These are phyloP conservation scores for Solanum sparsipilum DNA, from an alignment of 257 asterid species.

Conservation along the genomic window DNA sequence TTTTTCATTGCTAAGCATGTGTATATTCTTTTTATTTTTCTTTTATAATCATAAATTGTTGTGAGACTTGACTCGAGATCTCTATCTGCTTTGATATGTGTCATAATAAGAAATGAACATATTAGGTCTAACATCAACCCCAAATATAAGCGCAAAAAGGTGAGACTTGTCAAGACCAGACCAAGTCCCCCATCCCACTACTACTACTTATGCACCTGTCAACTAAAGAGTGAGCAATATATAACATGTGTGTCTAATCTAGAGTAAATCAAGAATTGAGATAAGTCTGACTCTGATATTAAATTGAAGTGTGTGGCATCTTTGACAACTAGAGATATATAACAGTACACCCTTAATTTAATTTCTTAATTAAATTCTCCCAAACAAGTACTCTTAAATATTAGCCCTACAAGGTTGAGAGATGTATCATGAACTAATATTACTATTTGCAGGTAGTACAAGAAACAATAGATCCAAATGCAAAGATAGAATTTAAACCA, in stretches of 20 bases:
- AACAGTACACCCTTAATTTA: neutral
- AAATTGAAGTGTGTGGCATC: neutral
- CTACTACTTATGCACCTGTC: neutral
- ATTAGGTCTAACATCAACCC: neutral
- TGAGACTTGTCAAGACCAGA: neutral
- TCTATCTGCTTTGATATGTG: too few relatives aligned
- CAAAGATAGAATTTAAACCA: conserved; percentile 62
- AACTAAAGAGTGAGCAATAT: neutral
- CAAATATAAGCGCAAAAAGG: neutral
- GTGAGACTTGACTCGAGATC: neutral
- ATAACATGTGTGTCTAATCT: neutral
- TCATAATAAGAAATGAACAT: neutral
- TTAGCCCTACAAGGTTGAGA: neutral
- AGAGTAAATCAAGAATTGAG: neutral
- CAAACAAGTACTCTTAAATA: neutral
- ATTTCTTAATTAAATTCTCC: neutral
- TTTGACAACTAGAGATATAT: neutral
- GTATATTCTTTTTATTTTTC: too few relatives aligned
- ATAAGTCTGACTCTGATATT: neutral
- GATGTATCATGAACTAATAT: neutral
- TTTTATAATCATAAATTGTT: too few relatives aligned
- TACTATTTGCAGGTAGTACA: conserved; percentile 51
- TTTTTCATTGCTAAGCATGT: neutral
- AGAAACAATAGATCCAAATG: conserved; percentile 65
- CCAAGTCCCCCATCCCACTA: neutral